Base-by-base conservation (phyloP, 2,329 filamentous ascomycete genomes). In the Arthrobotrys sphaeroides region DNA sequence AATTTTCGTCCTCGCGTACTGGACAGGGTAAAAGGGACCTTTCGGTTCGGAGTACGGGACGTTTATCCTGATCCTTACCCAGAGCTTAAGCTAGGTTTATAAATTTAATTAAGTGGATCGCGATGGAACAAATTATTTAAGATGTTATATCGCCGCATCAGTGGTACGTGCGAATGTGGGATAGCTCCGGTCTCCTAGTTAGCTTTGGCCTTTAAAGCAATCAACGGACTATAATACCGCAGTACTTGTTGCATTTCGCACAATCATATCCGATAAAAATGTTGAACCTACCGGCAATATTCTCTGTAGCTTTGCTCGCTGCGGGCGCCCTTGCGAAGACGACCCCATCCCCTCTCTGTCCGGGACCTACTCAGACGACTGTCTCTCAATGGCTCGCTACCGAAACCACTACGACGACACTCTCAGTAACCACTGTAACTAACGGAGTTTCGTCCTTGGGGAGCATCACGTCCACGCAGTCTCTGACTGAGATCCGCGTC, bases 281-380 rank as follows among this genome's bases (percentile, higher is more conserved):
- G 70, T 20, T 74, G 36, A 24, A 53, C 36, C 22, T 42, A 1
- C 24, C 43, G 16, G 22, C 55, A n/a, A 36, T 57, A 16, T 4
- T 53, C 12, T 33, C 57, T 18, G 33, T 33, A 12, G 28, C 31
- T 5, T 7, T 62, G 13, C 45, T 74, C 2, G 70, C 47, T 1
- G 13, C 55, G 12, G 42, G 26, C 3, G 53, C 55, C 12, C 33
- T 62, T 0, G 70, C 53, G 4, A 53, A 33, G n/a, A 53, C 24
- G 24, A 42, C 26, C 16, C 33, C 20, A 1, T 61, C 7, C 4
- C 51, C 22, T 20, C 20, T 24, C 2, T 74, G 70, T 38, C 70
- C 62, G 7, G 28, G 47, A 1, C 70, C 70, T 31, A 74, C 70
- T 6, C 55, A 62, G 16, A 74, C 62, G 5, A 74, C 70, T 1